phyloP scores from a whole-genome alignment of 306 rosid species.

The Canavalia gladiata region DNA sequence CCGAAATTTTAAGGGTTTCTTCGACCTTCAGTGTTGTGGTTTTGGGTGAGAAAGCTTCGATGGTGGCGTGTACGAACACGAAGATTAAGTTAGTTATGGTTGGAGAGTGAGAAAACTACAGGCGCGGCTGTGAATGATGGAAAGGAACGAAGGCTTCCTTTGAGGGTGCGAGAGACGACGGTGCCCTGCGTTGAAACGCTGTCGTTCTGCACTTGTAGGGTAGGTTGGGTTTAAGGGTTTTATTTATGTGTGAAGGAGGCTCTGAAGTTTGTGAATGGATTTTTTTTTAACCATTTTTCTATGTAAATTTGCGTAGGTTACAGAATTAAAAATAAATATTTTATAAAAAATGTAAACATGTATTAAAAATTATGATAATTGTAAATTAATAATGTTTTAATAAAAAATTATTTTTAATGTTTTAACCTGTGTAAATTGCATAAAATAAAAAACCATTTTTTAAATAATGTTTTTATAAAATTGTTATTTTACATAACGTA shows the following conservation, averaged over 20 bases:
- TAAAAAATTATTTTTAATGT: too few species aligned
- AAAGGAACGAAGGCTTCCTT: background rate
- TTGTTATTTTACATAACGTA: too few species aligned
- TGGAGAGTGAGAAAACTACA: background rate
- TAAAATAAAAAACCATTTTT: too few species aligned
- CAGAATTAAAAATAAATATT: too few species aligned
- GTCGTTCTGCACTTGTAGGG: background rate
- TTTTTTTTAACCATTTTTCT: too few species aligned
- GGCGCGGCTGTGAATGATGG: background rate
- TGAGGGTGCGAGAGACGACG: background rate
- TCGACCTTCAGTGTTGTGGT: background rate
- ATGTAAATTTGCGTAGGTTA: too few species aligned
- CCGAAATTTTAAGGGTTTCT: background rate
- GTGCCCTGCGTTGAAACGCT: background rate
- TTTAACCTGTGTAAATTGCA: too few species aligned
- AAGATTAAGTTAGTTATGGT: background rate
- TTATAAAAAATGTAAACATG: too few species aligned
- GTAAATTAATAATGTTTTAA: too few species aligned
- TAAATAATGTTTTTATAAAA: too few species aligned
- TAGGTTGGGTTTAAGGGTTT: constrained; percentile 2
- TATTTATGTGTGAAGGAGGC: background rate
- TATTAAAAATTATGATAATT: too few species aligned
- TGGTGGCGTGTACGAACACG: background rate
- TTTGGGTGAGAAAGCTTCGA: background rate
- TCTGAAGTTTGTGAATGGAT: too few species aligned